A percentile compares a stretch with the other conserved stretches of the same genome.
Evolutionary conservation across 768 basidiomycete species (phyloP).

Genomic region (Leucosporidium scottii): DNA sequence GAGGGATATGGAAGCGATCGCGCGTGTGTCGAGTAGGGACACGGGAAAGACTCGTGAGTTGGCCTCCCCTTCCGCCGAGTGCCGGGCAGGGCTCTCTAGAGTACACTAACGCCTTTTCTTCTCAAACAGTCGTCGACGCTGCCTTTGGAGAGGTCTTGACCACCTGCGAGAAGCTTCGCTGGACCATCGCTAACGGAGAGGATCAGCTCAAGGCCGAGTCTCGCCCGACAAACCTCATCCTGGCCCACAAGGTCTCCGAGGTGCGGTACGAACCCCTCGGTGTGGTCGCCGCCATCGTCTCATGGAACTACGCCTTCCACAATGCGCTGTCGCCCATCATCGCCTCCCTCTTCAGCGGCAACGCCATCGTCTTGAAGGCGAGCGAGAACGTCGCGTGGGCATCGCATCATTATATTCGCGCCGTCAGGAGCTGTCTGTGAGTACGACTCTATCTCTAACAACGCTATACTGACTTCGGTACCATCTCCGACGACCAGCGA

Average conservation of each 20-base stretch:
- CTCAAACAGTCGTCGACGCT: conserved; percentile 71
- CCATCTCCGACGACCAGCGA: neutral
- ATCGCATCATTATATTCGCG: conserved; percentile 62
- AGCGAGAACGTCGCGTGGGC: conserved; percentile 92
- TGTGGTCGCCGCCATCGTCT: conserved; percentile 84
- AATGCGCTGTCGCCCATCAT: conserved; percentile 91
- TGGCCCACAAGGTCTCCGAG: conserved; percentile 44
- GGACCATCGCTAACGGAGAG: conserved; percentile 81
- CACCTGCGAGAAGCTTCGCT: conserved; percentile 91
- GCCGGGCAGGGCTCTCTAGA: neutral
- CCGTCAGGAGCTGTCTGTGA: conserved; percentile 63
- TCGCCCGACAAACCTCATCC: conserved; percentile 52
- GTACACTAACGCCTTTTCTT: conserved; percentile 4
- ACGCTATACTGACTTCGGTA: neutral
- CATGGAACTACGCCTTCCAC: conserved; percentile 60
- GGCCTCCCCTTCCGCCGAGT: neutral
- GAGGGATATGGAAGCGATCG: conserved; percentile 78
- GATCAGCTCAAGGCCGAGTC: conserved; percentile 63
- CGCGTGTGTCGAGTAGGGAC: conserved; percentile 81
- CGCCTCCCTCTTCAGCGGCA: conserved; percentile 82
- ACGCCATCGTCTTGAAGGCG: conserved; percentile 82
- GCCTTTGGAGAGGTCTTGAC: conserved; percentile 89
- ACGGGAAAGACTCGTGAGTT: conserved; percentile 86
- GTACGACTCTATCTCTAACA: conserved; percentile 49
- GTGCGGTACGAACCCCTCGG: conserved; percentile 77